Evolutionary conservation across 148 eudicot species (phyloP), one percentile per base, ranked within the genome.

Genomic region (Spergularia bocconei): DNA sequence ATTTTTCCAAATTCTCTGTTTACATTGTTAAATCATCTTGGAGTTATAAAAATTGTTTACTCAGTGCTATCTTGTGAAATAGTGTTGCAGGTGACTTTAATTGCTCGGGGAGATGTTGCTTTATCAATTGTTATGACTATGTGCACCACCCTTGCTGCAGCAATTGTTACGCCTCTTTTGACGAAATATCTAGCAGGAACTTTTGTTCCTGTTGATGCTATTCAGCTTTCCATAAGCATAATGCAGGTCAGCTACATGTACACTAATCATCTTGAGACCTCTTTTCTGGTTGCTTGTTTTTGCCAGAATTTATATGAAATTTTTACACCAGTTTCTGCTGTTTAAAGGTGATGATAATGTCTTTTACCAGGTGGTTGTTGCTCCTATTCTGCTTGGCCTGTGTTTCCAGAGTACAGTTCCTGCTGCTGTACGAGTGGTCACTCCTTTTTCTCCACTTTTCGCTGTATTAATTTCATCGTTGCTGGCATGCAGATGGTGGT

Each of bases 71-170:
- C 74, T 72, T 36, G 70, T 73, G 79, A 74, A 80, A 68, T 78
- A 80, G 83, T 84, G 68, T 76, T 84, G 25, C 90, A 90, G 91
- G 95, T 85, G 64, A 86, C 95, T 50, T 84, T 88, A 71, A 85
- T 90, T 77, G 88, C 91, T 71, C 85, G 75, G 76, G 92, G 95
- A 36, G 95, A 88, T 77, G 92, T 90, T 16, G 83, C 90, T 60
- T 71, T 90, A 71, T 88, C 91, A 38, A 85, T 90, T 21, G 86
- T 90, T 14, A 88, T 88, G 92, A 90, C 95, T 2, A 83, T 70
- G 68, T 90, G 90, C 71, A 85, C 88, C 65, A 90, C 91, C 25
- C 80, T 90, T 54, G 95, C 89, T 65, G 88, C 95, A 38, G 91
- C 85, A 56, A n/a, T 90, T 67, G 84, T 90, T 60, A 90, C 91